Evolutionary conservation across 768 basidiomycete species (phyloP).

Genomic region (Lactarius quietus): DNA sequence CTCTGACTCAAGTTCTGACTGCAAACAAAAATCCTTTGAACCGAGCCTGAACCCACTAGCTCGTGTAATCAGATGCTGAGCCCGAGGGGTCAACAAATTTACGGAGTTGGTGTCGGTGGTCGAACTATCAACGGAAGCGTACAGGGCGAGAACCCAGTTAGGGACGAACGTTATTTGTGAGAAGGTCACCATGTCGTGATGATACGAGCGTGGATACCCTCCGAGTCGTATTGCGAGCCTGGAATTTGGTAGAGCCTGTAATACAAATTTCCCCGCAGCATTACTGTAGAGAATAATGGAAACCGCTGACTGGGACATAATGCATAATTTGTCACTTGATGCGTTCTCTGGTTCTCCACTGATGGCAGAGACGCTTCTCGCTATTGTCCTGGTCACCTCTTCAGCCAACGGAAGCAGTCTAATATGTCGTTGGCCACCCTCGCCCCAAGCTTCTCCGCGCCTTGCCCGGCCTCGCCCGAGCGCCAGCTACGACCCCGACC

Average conservation of each 20-base stretch:
- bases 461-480: conserved; percentile 67
- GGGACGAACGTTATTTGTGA: not conserved
- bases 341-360: not conserved
- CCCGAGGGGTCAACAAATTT: too few relatives aligned
- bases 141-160: not conserved
- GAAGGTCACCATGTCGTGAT: too few relatives aligned
- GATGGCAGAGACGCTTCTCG: conserved; percentile 78
- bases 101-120: too few relatives aligned
- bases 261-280: not conserved
- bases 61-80: not conserved
- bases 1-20: too few relatives aligned
- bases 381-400: conserved; percentile 78
- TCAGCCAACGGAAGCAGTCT: conserved; percentile 77
- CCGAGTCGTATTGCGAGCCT: not conserved
- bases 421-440: conserved; percentile 83
- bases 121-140: too few relatives aligned
- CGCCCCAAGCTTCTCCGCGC: conserved; percentile 58
- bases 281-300: not conserved
- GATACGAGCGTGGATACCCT: not conserved
- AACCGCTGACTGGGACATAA: not conserved
- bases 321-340: not conserved
- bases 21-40: too few relatives aligned
- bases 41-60: too few relatives aligned
- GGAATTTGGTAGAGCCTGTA: not conserved
- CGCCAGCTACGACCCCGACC: conserved; percentile 42